Evolutionary conservation across 768 basidiomycete genomes (phyloP).

Genomic region (Amanita thiersii): DNA sequence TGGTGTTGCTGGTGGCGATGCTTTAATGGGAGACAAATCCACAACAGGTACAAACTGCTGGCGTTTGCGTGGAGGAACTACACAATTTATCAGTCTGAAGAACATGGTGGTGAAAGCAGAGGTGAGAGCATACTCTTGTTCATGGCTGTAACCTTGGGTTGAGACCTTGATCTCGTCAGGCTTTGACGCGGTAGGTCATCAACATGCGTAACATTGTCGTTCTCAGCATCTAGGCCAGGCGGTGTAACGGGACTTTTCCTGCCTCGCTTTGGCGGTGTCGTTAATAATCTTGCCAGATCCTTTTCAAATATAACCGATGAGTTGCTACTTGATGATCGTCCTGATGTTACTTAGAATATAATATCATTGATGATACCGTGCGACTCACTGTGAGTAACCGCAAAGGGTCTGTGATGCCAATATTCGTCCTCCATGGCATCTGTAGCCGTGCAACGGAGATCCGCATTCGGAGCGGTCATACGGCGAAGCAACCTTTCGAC

Average conservation of each 20-base stretch:
- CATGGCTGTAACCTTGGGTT: constrained; percentile 29
- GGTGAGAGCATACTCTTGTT: constrained; percentile 20
- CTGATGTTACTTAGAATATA: constrained; percentile 17
- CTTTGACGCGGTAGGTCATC: constrained; percentile 13
- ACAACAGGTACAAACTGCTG: constrained; percentile 21
- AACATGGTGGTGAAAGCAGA: constrained; percentile 2
- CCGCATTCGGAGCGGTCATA: constrained; percentile 80
- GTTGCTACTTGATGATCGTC: constrained; percentile 39
- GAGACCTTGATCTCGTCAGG: constrained; percentile 33
- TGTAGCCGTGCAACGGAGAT: constrained; percentile 61
- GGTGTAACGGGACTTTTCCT: constrained; percentile 24
- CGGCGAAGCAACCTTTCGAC: constrained; percentile 62
- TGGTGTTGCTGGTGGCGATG: constrained; percentile 39
- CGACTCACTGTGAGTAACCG: constrained; percentile 19
- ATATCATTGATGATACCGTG: not conserved
- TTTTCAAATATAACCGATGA: constrained; percentile 43
- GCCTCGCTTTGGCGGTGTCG: constrained; percentile 21
- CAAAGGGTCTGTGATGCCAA: constrained; percentile 46
- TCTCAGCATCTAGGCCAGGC: constrained; percentile 23
- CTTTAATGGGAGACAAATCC: constrained; percentile 45
- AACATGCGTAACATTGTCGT: constrained; percentile 5
- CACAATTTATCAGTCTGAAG: constrained; percentile 4
- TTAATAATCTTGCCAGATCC: constrained; percentile 32
- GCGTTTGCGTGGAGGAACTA: constrained; percentile 30
- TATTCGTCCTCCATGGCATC: constrained; percentile 62